These are phyloP conservation scores for Wickerhamia fluorescens DNA, from an alignment of 805 yeast species.

Conservation along the genomic window DNA sequence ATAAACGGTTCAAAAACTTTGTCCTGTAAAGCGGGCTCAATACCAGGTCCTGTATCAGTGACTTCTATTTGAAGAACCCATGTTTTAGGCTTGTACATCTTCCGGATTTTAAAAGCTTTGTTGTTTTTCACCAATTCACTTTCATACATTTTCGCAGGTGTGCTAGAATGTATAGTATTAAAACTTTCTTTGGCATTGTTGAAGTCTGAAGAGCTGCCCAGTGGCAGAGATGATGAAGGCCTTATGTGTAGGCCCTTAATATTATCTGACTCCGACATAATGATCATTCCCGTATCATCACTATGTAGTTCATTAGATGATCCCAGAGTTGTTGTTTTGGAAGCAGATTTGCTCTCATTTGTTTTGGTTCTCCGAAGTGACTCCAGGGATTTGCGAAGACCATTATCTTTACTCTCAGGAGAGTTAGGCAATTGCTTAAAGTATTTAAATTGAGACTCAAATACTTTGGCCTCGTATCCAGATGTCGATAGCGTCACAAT, in stretches of 20 bases:
- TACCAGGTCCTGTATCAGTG: conserved; percentile 91
- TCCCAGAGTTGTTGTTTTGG: neutral
- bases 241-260: no score
- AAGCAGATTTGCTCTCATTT: no score
- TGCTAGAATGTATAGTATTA: neutral
- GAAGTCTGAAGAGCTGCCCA: neutral
- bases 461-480: conserved; percentile 32
- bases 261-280: no score
- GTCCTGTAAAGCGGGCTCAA: conserved; percentile 71
- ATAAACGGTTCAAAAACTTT: conserved; percentile 93
- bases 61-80: conserved; percentile 71
- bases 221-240: neutral
- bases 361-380: no score
- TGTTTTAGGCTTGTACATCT: conserved; percentile 30
- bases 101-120: conserved; percentile 27
- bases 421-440: conserved; percentile 22
- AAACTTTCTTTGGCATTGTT: neutral
- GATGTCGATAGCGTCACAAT: conserved; percentile 29
- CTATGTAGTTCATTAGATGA: neutral
- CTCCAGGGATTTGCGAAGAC: neutral
- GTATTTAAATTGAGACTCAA: conserved; percentile 28
- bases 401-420: neutral
- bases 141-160: conserved; percentile 3
- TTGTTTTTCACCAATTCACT: conserved; percentile 30
- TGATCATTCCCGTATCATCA: neutral